Evolutionary conservation across 129 eudicot species (phyloP), one percentile per base, ranked within the genome.

Genomic region (Oenanthe sinensis): DNA sequence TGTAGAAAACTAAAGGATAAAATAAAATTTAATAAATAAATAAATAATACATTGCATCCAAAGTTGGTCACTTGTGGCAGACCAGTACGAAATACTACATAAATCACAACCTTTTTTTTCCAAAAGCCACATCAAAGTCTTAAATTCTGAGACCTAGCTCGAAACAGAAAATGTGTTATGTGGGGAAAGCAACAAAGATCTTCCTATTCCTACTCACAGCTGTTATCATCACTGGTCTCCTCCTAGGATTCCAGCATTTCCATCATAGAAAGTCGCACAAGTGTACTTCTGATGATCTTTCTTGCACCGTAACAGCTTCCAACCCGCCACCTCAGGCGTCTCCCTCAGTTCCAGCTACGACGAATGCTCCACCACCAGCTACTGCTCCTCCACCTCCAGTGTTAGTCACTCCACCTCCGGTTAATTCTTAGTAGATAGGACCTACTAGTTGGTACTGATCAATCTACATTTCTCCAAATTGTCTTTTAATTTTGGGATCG

Each of bases 141-240:
- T 6, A 28, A 10, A 65, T 19, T 5, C 71, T 14, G 16, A 3
- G 17, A 63, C 30, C 22, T n/a, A n/a, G n/a, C n/a, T n/a, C 67
- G 14, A 63, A 65, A 46, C 10, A 10, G 14, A 75, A 62, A 78
- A 84, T 94, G 93, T 94, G 98, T 71, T 95, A 90, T 78, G 87
- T 95, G 49, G 98, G 98, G 24, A 95, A 95, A 85, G 98, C 98
- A 37, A 95, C 98, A 75, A 95, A 91, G 97, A 95, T 95, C 87
- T 95, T 95, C 93, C 86, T 95, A 80, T 91, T 95, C 90, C 85
- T 95, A 52, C 77, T 90, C 40, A 79, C 89, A 0, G 88, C 65
- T 6, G 77, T 88, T 5, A 87, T 85, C 6, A 80, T 95, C 45
- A 84, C 88, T n/a, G 96, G 91, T 24, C 88, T 95, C 13, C 62